Base-by-base conservation (phyloP, 169 alveolate species). In the Plasmodium knowlesi region DNA sequence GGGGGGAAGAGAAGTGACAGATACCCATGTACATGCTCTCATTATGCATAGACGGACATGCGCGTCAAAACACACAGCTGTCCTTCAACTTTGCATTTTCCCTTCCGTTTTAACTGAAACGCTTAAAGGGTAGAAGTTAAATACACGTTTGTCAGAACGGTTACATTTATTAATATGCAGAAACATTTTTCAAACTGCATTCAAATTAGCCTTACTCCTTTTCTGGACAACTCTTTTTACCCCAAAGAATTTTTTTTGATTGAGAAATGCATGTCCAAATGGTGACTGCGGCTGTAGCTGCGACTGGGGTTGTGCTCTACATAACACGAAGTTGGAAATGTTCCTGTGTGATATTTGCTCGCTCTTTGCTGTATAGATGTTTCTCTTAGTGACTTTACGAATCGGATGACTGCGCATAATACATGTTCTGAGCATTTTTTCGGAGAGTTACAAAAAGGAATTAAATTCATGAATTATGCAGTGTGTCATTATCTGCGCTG, bases 221-320 rank as follows among this genome's bases (percentile, higher is more conserved):
- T 86, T 86, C 70, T 86, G 93, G 76, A 86, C 88, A 46, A 86
- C 93, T 86, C 93, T 86, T 86, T 86, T 86, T 86, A 86, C 93
- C 70, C 93, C 93, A 28, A 86, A 86, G 78, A 37, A 74, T 39
- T 57, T 86, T 74, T 86, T 86, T 37, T 86, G 80, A 86, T 41
- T 74, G 71, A 37, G 80, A 57, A 86, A 86, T 74, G 71, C 34
- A 50, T 14, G 80, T 53, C 73, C 85, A 50, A 32, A 46, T 32
- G 76, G 67, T 86, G 41, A 39, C 19, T 71, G 67, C 80, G 16
- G 32, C 19, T 71, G 85, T 4, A 32, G 86, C 12, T 82, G 67
- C 76, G 41, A 39, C 19, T 71, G 67, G 67, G 16, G 32, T 10
- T 71, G 41, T 34, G 81, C 43, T 54, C 76, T 76, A 78, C 93